These are phyloP conservation scores for Talaromyces wortmannii DNA, from an alignment of 495 filamentous ascomycete species.

Conservation along the genomic window DNA sequence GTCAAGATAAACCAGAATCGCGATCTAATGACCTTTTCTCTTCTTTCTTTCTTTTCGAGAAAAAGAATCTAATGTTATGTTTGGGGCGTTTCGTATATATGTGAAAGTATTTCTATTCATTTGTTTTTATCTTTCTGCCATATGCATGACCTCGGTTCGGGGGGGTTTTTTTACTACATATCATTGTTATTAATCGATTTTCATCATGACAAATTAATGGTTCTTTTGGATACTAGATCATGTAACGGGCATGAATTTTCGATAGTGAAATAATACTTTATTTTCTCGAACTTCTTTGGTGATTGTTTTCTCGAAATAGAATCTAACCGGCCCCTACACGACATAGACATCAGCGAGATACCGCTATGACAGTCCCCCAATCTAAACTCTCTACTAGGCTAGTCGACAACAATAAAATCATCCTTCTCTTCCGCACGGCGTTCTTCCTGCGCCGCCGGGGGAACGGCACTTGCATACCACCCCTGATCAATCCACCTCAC, in stretches of 20 bases:
- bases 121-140: neutral
- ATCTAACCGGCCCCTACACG: neutral
- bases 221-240: neutral
- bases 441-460: neutral
- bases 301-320: neutral
- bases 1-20: neutral
- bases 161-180: neutral
- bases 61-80: too few relatives aligned
- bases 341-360: neutral
- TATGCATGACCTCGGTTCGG: too few relatives aligned
- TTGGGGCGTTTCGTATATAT: neutral
- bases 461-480: slow-evolving; percentile 25
- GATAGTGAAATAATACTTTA: neutral
- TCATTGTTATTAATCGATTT: neutral
- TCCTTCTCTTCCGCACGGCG: neutral
- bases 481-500: slow-evolving; percentile 39
- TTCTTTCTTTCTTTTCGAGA: slow-evolving; percentile 11
- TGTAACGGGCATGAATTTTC: neutral
- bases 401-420: slow-evolving; percentile 3
- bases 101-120: neutral
- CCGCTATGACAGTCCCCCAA: neutral
- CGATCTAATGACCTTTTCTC: neutral
- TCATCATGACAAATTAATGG: neutral
- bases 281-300: neutral
- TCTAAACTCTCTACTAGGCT: neutral